These are phyloP conservation scores for Nicotiana tabacum DNA, from an alignment of 257 asterid genomes.

Conservation along the genomic window DNA sequence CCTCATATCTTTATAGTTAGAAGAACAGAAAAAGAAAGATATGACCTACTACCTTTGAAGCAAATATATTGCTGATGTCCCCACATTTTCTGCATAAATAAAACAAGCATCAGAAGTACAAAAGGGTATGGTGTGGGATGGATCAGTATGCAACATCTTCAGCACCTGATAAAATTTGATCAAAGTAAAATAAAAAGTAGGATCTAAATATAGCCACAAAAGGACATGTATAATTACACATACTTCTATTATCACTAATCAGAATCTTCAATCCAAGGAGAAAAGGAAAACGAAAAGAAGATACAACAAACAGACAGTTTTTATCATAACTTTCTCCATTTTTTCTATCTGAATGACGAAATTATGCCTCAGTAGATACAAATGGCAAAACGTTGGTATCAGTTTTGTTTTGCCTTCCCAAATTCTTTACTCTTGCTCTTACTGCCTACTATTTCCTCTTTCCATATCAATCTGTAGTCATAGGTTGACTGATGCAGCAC, in stretches of 20 bases:
- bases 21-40: neutral
- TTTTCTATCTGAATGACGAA: slow-evolving; percentile 50
- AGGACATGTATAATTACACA: slow-evolving; percentile 33
- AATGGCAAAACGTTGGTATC: slow-evolving; percentile 33
- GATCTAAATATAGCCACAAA: slow-evolving; percentile 12
- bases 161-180: neutral
- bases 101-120: neutral
- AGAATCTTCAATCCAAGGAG: slow-evolving; percentile 36
- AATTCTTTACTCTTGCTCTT: slow-evolving; percentile 25
- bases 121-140: neutral
- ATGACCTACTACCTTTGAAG: neutral
- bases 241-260: slow-evolving; percentile 50
- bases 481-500: slow-evolving; percentile 91
- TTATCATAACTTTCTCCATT: slow-evolving; percentile 31
- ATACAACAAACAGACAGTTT: slow-evolving; percentile 44
- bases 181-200: neutral
- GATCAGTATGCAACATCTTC: neutral
- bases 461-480: slow-evolving; percentile 62
- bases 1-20: neutral
- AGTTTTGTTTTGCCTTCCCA: slow-evolving; percentile 23
- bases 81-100: neutral
- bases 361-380: slow-evolving; percentile 55
- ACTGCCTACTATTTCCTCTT: slow-evolving; percentile 20
- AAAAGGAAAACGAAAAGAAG: slow-evolving; percentile 26
- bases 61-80: neutral